These are phyloP conservation scores for Cicer chorassanicum DNA, from an alignment of 306 rosid genomes.

Conservation along the genomic window DNA sequence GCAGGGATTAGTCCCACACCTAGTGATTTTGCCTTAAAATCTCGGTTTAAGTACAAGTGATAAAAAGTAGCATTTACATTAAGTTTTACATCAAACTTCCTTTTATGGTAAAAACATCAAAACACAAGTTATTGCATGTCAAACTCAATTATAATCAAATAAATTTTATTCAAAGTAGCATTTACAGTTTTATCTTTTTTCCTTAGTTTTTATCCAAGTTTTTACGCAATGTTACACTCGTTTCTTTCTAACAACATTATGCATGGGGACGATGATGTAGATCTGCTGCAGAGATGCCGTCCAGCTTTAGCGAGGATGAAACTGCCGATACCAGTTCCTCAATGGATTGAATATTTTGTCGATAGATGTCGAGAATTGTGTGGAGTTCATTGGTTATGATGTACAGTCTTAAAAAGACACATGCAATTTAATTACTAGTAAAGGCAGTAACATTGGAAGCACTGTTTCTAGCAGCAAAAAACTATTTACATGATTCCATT, in stretches of 20 bases:
- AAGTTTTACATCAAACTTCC: neutral
- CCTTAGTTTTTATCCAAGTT: neutral
- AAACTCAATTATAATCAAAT: no score
- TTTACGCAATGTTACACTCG: neutral
- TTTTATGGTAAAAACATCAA: no score
- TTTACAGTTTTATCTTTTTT: neutral
- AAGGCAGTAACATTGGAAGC: conserved; percentile 41
- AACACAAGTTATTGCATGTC: no score
- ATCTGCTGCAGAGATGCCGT: conserved; percentile 67
- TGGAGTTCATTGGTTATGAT: conserved; percentile 36
- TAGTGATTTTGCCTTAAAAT: neutral
- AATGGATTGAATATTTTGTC: conserved; percentile 52
- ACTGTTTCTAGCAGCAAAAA: conserved; percentile 44
- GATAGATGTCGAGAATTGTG: conserved; percentile 44
- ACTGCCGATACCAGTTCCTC: conserved; percentile 84
- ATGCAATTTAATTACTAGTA: conserved; percentile 38
- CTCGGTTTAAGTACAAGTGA: neutral
- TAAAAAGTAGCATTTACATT: neutral
- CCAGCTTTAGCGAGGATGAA: conserved; percentile 89
- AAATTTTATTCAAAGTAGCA: no score
- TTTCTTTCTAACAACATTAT: conserved; percentile 46
- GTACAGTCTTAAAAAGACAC: conserved; percentile 61
- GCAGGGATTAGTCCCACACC: neutral
- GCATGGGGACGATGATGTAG: conserved; percentile 53
- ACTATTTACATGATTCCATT: conserved; percentile 40